phyloP scores from a whole-genome alignment of 768 basidiomycete species.

The Chalciporus piperatus region DNA sequence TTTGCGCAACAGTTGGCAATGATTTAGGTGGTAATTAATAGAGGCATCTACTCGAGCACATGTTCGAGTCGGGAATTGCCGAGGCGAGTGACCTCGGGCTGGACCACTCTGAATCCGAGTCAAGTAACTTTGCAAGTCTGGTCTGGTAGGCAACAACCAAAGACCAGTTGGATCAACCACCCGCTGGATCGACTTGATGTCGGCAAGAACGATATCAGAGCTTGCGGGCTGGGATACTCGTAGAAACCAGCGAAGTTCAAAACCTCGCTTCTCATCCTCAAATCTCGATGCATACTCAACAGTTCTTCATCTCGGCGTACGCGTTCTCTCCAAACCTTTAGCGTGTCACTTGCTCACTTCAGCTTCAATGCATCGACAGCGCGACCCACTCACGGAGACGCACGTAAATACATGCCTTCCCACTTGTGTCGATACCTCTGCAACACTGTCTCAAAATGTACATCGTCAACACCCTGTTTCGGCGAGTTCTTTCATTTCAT shows the following conservation, averaged over 20 bases:
- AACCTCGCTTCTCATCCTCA: conserved; percentile 12
- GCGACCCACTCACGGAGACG: background rate
- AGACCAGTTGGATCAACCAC: background rate
- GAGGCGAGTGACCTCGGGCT: conserved; percentile 9
- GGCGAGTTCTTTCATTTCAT: conserved; percentile 11
- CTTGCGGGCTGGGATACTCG: conserved; percentile 16
- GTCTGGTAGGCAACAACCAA: no score
- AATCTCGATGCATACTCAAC: conserved; percentile 8
- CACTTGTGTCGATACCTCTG: conserved; percentile 10
- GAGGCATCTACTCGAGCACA: no score
- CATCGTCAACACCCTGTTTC: conserved; percentile 8
- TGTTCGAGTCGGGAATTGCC: conserved; percentile 6
- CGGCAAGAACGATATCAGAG: conserved; percentile 13
- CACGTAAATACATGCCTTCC: conserved; percentile 2
- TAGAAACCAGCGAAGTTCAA: conserved; percentile 8
- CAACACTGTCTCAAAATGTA: background rate
- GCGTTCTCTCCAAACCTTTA: background rate
- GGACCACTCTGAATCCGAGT: no score
- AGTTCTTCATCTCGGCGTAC: conserved; percentile 13
- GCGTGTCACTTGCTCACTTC: conserved; percentile 3
- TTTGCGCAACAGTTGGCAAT: no score
- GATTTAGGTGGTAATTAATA: no score
- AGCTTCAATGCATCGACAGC: conserved; percentile 10
- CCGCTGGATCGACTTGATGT: conserved; percentile 7
- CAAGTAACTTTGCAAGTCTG: background rate